Evolutionary conservation across 257 asterid species (phyloP).

Genomic region (Eucommia ulmoides): DNA sequence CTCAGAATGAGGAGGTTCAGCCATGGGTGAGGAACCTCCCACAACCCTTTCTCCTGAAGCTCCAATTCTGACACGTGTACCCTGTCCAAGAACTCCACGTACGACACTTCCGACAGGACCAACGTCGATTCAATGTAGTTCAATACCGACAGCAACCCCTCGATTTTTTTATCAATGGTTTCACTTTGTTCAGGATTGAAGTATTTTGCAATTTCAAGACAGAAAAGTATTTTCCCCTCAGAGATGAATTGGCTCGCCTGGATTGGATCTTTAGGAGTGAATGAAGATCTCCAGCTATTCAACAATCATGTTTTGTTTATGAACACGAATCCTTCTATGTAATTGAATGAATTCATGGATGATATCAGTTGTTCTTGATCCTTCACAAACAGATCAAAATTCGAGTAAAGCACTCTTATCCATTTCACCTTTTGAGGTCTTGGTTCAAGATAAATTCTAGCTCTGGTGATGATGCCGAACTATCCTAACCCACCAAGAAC

Average conservation of each 20-base stretch:
- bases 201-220: slow-evolving; percentile 82
- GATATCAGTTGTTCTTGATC: slow-evolving; percentile 81
- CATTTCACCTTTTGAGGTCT: slow-evolving; percentile 55
- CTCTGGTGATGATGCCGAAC: slow-evolving; percentile 74
- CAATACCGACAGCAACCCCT: slow-evolving; percentile 38
- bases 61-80: slow-evolving; percentile 63
- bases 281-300: slow-evolving; percentile 82
- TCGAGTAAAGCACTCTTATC: slow-evolving; percentile 75
- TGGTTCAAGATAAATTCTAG: slow-evolving; percentile 52
- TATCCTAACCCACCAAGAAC: slow-evolving; percentile 92
- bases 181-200: slow-evolving; percentile 41
- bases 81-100: slow-evolving; percentile 62
- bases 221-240: slow-evolving; percentile 64
- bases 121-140: slow-evolving; percentile 58
- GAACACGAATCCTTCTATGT: slow-evolving; percentile 71
- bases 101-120: slow-evolving; percentile 61
- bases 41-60: slow-evolving; percentile 57
- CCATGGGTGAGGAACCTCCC: slow-evolving; percentile 99
- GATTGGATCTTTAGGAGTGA: slow-evolving; percentile 67
- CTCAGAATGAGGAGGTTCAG: slow-evolving; percentile 71
- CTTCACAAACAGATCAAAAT: slow-evolving; percentile 43
- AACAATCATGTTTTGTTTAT: slow-evolving; percentile 68
- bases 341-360: slow-evolving; percentile 45
- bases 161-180: slow-evolving; percentile 34
- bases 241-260: slow-evolving; percentile 59